Evolutionary conservation across 140 eudicot species (phyloP), one percentile per base, ranked within the genome.

Genomic region (Ambrosia hybrid): DNA sequence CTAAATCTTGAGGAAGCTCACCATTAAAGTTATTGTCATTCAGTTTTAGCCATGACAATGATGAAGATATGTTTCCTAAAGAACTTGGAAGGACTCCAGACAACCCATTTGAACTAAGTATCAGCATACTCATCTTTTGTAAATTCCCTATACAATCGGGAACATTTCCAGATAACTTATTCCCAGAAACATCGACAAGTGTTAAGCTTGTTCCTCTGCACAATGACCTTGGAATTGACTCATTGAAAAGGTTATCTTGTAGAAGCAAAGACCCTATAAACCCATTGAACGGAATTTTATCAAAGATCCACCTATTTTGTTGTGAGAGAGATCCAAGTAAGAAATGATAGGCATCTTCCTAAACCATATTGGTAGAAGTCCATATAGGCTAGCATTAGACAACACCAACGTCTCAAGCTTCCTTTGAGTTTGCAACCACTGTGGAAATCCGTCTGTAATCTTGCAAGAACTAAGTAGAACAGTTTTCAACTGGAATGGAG

Each of bases 21-120:
- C 80, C 80, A 2, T 10, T 6, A 4, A 85, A 74, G 10, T 52
- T 78, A 34, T 82, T 85, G 46, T 79, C 59, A 14, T 53, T 58
- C 57, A 81, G 26, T 45, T 78, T 53, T 45, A 84, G 17, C 51
- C 51, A 62, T 14, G 8, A 0, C n/a, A 78, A 52, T 10, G 21
- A 1, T 4, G 41, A 12, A 5, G n/a, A 48, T 7, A 11, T 48
- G 14, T 3, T 12, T 12, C 79, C 79, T 5, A 78, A n/a, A 33
- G 81, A 73, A n/a, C 16, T 38, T 36, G 84, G 84, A 65, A 83
- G 30, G 43, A 21, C 52, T 14, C 84, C 87, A 0, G 73, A 58
- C 2, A 83, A 41, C 30, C 46, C 45, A 60, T 84, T 84, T 4
- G 67, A 63, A 11, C 73, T 26, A 51, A 77, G 13, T 53, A 62